phyloP scores from a whole-genome alignment of 352 stramenopile species.

The Phytophthora fragariae region DNA sequence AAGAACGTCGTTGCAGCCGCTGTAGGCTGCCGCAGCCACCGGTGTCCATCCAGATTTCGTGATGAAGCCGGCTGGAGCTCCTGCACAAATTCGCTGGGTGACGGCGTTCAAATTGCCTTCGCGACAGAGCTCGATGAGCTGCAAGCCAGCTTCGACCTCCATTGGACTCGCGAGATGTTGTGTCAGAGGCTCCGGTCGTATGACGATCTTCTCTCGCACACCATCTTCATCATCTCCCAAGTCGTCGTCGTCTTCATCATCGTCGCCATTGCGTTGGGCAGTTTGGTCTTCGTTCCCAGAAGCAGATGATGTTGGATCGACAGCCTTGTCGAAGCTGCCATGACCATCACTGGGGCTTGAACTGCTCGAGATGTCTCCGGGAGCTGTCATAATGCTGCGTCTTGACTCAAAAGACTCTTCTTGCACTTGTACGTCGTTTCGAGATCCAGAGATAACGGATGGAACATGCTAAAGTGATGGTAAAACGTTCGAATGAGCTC shows the following conservation, averaged over 20 bases:
- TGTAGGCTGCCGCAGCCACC: conserved; percentile 69
- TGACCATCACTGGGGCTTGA: conserved; percentile 18
- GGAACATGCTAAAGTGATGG: not conserved
- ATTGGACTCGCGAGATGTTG: conserved; percentile 60
- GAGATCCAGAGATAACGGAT: conserved; percentile 4
- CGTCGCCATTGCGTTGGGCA: conserved; percentile 7
- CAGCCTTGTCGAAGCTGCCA: conserved; percentile 22
- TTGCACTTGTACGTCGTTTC: conserved; percentile 20
- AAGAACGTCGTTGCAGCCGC: conserved; percentile 71
- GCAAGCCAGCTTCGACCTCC: conserved; percentile 63
- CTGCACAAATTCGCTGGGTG: conserved; percentile 49
- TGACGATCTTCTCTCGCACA: conserved; percentile 52
- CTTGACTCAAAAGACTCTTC: not conserved
- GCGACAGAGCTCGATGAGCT: conserved; percentile 71
- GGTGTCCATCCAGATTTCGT: conserved; percentile 84
- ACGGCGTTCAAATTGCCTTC: conserved; percentile 52
- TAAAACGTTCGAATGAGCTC: conserved; percentile 10
- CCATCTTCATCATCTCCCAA: conserved; percentile 41
- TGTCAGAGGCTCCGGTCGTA: conserved; percentile 63
- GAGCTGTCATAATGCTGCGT: conserved; percentile 22
- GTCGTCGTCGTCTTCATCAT: conserved; percentile 55
- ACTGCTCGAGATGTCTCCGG: conserved; percentile 20
- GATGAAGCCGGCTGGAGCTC: conserved; percentile 68
- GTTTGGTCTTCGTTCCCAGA: conserved; percentile 5
- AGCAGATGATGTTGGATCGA: not conserved